Evolutionary conservation across 352 stramenopile species (phyloP), one percentile per base, ranked within the genome.

Genomic region (Phytophthora aleatoria): DNA sequence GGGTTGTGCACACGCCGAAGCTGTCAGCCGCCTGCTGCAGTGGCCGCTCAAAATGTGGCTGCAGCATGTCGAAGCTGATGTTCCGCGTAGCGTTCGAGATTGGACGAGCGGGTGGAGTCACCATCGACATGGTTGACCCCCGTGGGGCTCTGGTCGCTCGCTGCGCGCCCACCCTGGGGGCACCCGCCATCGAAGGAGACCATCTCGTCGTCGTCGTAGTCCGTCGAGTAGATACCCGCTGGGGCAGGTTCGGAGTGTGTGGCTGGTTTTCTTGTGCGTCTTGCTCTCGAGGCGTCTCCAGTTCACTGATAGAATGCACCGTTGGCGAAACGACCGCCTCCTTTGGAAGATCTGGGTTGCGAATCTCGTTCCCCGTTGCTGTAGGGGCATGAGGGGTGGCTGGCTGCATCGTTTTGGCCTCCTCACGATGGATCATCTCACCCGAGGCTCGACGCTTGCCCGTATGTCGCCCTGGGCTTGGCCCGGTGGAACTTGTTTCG

Each of bases 1-100:
- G 33, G 15, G 81, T 91, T 27, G 76, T 89, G 45, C 81, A 91
- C 12, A 90, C 72, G 3, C 79, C 79, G 58, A 89, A 89, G 28
- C 72, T 75, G 42, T 74, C 62, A 13, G 77, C 79, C 2, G 79
- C 79, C 20, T 81, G 75, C 41, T 83, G 73, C 41, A 91, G 42
- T 16, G 81, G 77, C 4, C 77, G 68, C 35, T 89, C 66, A 54
- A 91, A 91, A 51, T 89, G 79, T 27, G 66, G 66, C 49, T 83
- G 77, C 36, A 89, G 59, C 77, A 87, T 87, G 4, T 30, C 59
- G 9, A 89, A 85, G 36, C 49, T 87, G 55, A 89, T 82, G 44
- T 82, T 77, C 15, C 57, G 65, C 15, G 77, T 81, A 3, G 77
- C 75, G 42, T 87, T 87, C 8, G 67, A 58, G 52, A 85, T 77